phyloP scores from a whole-genome alignment of 2,329 filamentous ascomycete genomes.

The Fusarium anguioides region DNA sequence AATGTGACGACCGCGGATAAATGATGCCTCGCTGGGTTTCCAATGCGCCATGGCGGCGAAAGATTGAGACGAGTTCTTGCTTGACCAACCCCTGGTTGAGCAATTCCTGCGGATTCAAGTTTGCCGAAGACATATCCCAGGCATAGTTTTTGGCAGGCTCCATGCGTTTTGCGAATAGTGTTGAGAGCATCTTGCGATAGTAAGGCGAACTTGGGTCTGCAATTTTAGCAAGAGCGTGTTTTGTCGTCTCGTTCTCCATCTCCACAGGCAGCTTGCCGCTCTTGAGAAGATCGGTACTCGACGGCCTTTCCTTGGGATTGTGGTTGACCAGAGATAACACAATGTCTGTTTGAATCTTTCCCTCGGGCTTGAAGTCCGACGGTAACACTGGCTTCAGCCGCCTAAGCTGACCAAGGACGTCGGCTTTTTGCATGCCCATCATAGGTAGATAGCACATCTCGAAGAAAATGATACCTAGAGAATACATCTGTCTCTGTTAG shows the following conservation, averaged over 20 bases:
- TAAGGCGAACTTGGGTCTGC: slow-evolving; percentile 87
- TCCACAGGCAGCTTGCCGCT: slow-evolving; percentile 90
- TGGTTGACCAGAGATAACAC: slow-evolving; percentile 84
- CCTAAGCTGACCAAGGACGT: slow-evolving; percentile 75
- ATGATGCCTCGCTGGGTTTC: slow-evolving; percentile 80
- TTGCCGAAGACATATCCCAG: slow-evolving; percentile 76
- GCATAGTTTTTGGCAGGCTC: slow-evolving; percentile 84
- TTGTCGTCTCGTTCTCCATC: slow-evolving; percentile 91
- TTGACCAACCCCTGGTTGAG: slow-evolving; percentile 80
- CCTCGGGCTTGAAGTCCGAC: slow-evolving; percentile 73
- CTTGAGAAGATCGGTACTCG: slow-evolving; percentile 82
- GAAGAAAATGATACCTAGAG: slow-evolving; percentile 95
- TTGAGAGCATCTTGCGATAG: slow-evolving; percentile 89
- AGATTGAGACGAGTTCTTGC: slow-evolving; percentile 79
- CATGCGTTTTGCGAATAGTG: slow-evolving; percentile 80
- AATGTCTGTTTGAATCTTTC: slow-evolving; percentile 81
- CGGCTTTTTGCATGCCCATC: slow-evolving; percentile 73
- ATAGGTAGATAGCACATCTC: slow-evolving; percentile 88
- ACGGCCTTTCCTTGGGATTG: slow-evolving; percentile 83
- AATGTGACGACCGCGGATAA: slow-evolving; percentile 85
- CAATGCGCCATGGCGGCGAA: slow-evolving; percentile 88
- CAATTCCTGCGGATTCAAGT: slow-evolving; percentile 67
- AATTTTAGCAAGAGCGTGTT: slow-evolving; percentile 82
- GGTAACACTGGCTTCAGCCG: slow-evolving; percentile 77
- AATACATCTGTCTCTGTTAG: slow-evolving; percentile 79